These are phyloP conservation scores for Microcos paniculata DNA, from an alignment of 345 rosid genomes.

Conservation along the genomic window DNA sequence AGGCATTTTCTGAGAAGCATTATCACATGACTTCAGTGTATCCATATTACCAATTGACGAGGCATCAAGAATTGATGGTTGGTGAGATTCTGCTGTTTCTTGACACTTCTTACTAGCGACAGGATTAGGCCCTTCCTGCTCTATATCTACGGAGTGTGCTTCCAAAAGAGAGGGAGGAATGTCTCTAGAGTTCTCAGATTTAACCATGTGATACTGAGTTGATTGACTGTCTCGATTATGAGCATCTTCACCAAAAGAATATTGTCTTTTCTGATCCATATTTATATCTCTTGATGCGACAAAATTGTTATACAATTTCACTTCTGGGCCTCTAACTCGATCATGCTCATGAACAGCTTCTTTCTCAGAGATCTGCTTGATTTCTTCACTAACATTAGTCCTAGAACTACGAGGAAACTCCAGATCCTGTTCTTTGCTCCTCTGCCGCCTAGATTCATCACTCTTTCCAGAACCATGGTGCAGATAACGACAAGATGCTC, in stretches of 20 bases:
- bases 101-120: constrained; percentile 5
- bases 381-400: constrained; percentile 24
- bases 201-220: constrained; percentile 15
- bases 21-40: constrained; percentile 9
- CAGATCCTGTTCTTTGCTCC: constrained; percentile 30
- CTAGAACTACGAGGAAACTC: constrained; percentile 28
- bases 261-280: constrained; percentile 15
- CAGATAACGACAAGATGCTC: constrained; percentile 53
- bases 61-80: constrained; percentile 12
- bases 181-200: constrained; percentile 12
- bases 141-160: constrained; percentile 20
- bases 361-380: constrained; percentile 21
- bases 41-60: background rate
- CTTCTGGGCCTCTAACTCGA: constrained; percentile 21
- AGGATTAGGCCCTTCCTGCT: constrained; percentile 9
- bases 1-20: constrained; percentile 14
- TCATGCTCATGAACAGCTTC: constrained; percentile 20
- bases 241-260: constrained; percentile 19
- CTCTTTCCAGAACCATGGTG: constrained; percentile 44
- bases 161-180: constrained; percentile 8
- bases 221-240: constrained; percentile 9
- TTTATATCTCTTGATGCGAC: constrained; percentile 16
- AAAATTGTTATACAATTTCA: constrained; percentile 21
- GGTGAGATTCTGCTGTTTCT: constrained; percentile 19
- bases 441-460: constrained; percentile 36